These are phyloP conservation scores for Botrytis squamosa DNA, from an alignment of 2,329 filamentous ascomycete species.

Conservation along the genomic window DNA sequence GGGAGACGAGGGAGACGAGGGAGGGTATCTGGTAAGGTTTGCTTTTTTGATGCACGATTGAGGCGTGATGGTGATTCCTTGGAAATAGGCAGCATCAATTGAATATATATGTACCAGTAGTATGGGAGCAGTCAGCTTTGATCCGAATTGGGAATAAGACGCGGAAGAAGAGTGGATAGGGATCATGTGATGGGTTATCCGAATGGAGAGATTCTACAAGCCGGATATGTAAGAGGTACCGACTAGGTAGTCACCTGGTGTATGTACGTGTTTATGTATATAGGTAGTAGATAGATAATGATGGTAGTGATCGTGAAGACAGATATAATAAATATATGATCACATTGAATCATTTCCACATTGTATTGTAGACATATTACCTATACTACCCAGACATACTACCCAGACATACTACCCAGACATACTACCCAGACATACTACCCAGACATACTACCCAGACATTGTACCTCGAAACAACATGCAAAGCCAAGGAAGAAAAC, in stretches of 20 bases:
- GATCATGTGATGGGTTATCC: neutral
- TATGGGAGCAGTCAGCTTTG: neutral
- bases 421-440: too few relatives aligned
- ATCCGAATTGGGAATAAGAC: neutral
- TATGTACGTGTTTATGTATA: too few relatives aligned
- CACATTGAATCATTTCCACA: neutral
- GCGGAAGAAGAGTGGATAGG: neutral
- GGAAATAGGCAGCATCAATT: constrained; percentile 3
- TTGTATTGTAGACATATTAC: too few relatives aligned
- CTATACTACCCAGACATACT: too few relatives aligned
- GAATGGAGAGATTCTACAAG: too few relatives aligned
- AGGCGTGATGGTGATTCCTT: neutral
- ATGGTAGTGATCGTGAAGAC: neutral
- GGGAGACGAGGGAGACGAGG: neutral
- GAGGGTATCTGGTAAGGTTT: neutral
- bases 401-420: too few relatives aligned
- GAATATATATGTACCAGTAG: neutral
- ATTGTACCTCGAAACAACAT: too few relatives aligned
- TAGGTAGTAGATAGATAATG: neutral
- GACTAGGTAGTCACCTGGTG: too few relatives aligned
- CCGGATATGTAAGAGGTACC: too few relatives aligned
- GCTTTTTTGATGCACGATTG: neutral
- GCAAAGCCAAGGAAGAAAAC: neutral
- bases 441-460: too few relatives aligned
- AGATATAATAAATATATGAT: neutral